Evolutionary conservation across 73 alveolate genomes (phyloP).

Genomic region (Symbiodinium pilosum): DNA sequence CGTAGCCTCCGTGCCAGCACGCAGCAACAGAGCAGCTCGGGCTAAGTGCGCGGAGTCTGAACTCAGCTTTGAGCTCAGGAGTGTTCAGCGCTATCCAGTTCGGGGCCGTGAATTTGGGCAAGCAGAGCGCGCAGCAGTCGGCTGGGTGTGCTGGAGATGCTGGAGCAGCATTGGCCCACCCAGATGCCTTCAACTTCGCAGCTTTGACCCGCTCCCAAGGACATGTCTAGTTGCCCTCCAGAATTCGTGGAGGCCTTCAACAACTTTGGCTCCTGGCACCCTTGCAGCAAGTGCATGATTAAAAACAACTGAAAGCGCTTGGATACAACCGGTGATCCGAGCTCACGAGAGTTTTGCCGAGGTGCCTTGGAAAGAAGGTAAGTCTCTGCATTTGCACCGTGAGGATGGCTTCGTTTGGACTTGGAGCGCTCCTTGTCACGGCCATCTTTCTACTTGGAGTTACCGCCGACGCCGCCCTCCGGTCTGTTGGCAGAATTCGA

Average conservation of each 20-base stretch:
- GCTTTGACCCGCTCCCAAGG: neutral
- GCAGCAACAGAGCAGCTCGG: neutral
- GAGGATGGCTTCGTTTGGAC: conserved; percentile 72
- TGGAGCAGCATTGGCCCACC: neutral
- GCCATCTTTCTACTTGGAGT: neutral
- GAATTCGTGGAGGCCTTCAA: conserved; percentile 62
- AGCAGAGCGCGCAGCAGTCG: conserved; percentile 24
- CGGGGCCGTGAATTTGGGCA: conserved; percentile 66
- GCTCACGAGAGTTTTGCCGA: no score
- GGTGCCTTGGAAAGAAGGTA: no score
- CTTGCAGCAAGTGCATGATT: no score
- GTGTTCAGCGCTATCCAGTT: conserved; percentile 39
- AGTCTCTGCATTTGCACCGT: neutral
- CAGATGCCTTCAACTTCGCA: neutral
- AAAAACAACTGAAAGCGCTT: no score
- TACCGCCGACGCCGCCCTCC: neutral
- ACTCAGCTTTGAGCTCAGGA: no score
- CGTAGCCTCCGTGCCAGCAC: neutral
- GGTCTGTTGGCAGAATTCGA: neutral
- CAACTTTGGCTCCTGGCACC: conserved; percentile 55
- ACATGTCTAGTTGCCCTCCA: conserved; percentile 12
- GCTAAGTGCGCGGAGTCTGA: neutral
- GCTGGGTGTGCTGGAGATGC: conserved; percentile 34
- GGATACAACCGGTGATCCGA: neutral
- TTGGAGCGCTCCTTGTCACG: conserved; percentile 38